phyloP scores from a whole-genome alignment of 2,329 filamentous ascomycete species.

The Akanthomyces dipterigenus region DNA sequence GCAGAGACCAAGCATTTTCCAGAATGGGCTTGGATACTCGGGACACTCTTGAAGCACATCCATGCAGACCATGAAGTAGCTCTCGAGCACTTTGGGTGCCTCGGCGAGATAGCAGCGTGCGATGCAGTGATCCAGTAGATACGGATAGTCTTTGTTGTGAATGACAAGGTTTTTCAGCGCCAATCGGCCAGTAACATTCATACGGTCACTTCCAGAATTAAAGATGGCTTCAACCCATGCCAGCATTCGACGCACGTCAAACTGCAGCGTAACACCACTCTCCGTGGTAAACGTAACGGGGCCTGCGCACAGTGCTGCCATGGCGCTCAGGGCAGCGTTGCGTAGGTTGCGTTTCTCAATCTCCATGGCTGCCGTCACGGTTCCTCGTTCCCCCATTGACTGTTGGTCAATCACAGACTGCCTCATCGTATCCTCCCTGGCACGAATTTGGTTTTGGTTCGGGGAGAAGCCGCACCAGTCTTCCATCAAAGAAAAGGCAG shows the following conservation, averaged over 20 bases:
- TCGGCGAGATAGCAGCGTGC: constrained; percentile 83
- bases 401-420: constrained; percentile 79
- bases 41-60: constrained; percentile 77
- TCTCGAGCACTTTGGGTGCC: constrained; percentile 76
- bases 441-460: constrained; percentile 75
- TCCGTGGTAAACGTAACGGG: constrained; percentile 85
- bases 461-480: constrained; percentile 98
- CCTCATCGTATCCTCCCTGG: constrained; percentile 79
- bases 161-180: constrained; percentile 85
- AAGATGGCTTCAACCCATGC: constrained; percentile 96
- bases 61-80: constrained; percentile 89
- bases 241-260: constrained; percentile 87
- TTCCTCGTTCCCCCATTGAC: constrained; percentile 66
- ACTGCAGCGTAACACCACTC: constrained; percentile 79
- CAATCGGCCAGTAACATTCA: constrained; percentile 81
- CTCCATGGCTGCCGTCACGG: constrained; percentile 82
- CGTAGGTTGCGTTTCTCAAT: constrained; percentile 93
- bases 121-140: constrained; percentile 83
- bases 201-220: constrained; percentile 81
- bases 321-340: constrained; percentile 85
- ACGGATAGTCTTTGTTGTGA: constrained; percentile 81
- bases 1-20: constrained; percentile 82
- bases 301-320: constrained; percentile 85
- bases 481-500: constrained; percentile 93
- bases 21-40: constrained; percentile 80